phyloP scores from a whole-genome alignment of 352 stramenopile species.

The Phytophthora hibernalis region DNA sequence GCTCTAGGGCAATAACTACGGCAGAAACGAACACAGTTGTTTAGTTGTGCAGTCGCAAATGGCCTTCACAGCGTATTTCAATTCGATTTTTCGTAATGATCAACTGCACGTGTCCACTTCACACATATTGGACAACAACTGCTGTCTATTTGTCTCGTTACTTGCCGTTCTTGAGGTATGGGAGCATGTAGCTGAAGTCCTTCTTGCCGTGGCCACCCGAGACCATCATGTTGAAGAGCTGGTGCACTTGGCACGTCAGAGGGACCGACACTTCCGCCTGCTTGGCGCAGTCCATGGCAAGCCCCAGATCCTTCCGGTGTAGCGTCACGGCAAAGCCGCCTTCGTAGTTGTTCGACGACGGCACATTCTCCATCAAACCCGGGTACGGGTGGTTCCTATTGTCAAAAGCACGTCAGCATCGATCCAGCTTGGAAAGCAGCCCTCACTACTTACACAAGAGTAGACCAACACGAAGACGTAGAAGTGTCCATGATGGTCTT shows the following conservation, averaged over 20 bases:
- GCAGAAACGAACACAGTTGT: too few species aligned
- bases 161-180: conserved; percentile 83
- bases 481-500: conserved; percentile 97
- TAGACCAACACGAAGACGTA: conserved; percentile 97
- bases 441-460: conserved; percentile 82
- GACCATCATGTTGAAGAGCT: conserved; percentile 89
- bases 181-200: conserved; percentile 88
- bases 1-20: conserved; percentile 56
- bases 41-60: neutral
- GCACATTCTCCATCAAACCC: conserved; percentile 89
- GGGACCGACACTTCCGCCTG: conserved; percentile 79
- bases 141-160: conserved; percentile 23
- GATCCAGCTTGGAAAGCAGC: neutral
- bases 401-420: conserved; percentile 6
- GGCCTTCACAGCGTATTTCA: conserved; percentile 26
- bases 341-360: conserved; percentile 90
- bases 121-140: conserved; percentile 29
- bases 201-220: conserved; percentile 78
- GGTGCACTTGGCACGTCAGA: conserved; percentile 76
- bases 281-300: conserved; percentile 93
- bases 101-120: conserved; percentile 22
- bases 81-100: conserved; percentile 19
- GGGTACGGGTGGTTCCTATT: conserved; percentile 95
- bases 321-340: conserved; percentile 91
- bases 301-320: conserved; percentile 97